Conservation (phyloP, 2,329 filamentous ascomycete species). For the Cordyceps tenuipes region DNA sequence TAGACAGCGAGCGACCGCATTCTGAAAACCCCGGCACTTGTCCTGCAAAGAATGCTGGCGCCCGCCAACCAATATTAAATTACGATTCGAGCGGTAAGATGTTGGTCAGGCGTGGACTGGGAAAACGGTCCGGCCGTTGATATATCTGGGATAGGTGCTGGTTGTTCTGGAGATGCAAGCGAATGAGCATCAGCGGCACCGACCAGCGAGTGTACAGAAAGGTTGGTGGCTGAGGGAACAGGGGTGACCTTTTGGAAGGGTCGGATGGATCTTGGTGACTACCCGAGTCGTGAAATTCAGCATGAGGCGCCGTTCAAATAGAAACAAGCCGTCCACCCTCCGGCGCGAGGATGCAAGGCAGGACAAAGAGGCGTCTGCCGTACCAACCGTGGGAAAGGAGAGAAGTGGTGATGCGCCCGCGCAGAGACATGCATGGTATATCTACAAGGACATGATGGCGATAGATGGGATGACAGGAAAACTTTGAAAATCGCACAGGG, state of each 20-base stretch:
- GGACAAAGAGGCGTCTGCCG: not conserved
- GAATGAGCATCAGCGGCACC: constrained; percentile 6
- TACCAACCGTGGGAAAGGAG: not conserved
- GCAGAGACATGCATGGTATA: not conserved
- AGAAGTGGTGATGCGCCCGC: not conserved
- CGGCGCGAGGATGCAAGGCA: not conserved
- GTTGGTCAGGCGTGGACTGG: not conserved
- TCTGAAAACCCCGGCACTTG: not conserved
- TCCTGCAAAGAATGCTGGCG: not conserved
- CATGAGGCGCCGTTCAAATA: not conserved
- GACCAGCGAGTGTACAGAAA: not conserved
- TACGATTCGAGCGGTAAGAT: not conserved
- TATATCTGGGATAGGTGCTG: not conserved
- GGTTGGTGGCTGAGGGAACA: not conserved
- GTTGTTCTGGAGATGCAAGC: not conserved
- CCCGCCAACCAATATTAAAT: not conserved
- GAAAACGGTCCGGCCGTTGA: constrained; percentile 10
- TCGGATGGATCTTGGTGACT: not conserved
- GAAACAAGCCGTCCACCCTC: not conserved
- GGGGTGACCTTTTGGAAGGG: not conserved
- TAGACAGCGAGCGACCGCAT: constrained; percentile 17
- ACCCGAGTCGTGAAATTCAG: not conserved
- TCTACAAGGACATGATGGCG: not conserved
- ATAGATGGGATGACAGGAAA: constrained; percentile 2
- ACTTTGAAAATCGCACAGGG: not conserved